phyloP scores from a whole-genome alignment of 164 flowering plant species.

The Amborella trichopoda region DNA sequence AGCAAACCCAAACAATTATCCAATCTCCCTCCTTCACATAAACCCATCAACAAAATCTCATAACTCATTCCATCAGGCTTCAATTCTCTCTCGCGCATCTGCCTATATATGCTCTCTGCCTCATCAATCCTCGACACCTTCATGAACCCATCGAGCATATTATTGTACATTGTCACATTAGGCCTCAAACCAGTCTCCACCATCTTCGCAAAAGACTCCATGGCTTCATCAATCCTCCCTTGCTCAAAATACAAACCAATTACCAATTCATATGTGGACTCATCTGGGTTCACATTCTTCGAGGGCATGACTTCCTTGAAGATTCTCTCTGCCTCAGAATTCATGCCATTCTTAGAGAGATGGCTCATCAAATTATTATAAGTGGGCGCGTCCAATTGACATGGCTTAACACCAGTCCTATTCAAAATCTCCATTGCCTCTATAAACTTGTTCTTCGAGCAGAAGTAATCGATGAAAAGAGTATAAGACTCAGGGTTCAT shows the following conservation, averaged over 20 bases:
- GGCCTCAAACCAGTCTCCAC: constrained; percentile 47
- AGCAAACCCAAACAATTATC: constrained; percentile 28
- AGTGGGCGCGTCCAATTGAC: constrained; percentile 57
- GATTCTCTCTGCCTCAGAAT: constrained; percentile 46
- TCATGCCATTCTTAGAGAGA: constrained; percentile 50
- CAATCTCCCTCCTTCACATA: constrained; percentile 28
- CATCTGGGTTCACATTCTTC: constrained; percentile 48
- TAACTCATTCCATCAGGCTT: constrained; percentile 52
- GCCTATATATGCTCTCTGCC: constrained; percentile 30
- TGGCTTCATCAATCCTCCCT: constrained; percentile 45
- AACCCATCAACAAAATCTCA: constrained; percentile 43
- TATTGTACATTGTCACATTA: constrained; percentile 35
- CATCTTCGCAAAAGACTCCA: constrained; percentile 35
- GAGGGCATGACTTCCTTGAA: constrained; percentile 30
- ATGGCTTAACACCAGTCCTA: constrained; percentile 53
- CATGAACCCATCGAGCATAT: constrained; percentile 37
- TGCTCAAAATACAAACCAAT: constrained; percentile 45
- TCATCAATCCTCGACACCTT: constrained; percentile 39
- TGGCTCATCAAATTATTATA: constrained; percentile 55
- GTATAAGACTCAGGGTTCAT: constrained; percentile 64
- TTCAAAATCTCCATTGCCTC: constrained; percentile 44
- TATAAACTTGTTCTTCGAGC: constrained; percentile 28
- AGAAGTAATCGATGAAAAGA: constrained; percentile 65
- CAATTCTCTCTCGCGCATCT: constrained; percentile 54
- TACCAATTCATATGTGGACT: constrained; percentile 28